Conservation (phyloP, 2,329 filamentous ascomycete genomes). For the Colletotrichum cordylinicola region DNA sequence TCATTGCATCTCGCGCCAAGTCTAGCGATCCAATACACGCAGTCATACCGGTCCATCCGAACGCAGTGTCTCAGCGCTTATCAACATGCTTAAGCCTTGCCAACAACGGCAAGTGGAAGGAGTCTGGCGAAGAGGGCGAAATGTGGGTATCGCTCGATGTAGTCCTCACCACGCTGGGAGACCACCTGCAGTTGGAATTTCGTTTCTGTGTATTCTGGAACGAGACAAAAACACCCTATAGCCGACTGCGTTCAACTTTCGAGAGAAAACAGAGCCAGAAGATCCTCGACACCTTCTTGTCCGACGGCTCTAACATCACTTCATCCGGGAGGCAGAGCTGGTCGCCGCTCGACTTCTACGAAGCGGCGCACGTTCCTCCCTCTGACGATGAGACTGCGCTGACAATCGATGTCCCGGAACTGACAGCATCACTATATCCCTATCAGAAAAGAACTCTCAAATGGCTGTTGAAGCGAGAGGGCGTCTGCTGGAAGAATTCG, state of each 20-base stretch:
- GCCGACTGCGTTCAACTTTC: slow-evolving; percentile 29
- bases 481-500: slow-evolving; percentile 51
- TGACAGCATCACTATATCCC: slow-evolving; percentile 65
- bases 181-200: slow-evolving; percentile 34
- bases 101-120: slow-evolving; percentile 14
- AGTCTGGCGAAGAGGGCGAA: slow-evolving; percentile 1
- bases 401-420: slow-evolving; percentile 46
- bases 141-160: slow-evolving; percentile 41
- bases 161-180: slow-evolving; percentile 30
- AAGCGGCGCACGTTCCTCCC: slow-evolving; percentile 67
- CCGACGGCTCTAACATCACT: slow-evolving; percentile 29
- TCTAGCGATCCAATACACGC: neutral
- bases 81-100: slow-evolving; percentile 18
- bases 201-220: slow-evolving; percentile 49
- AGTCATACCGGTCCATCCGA: neutral
- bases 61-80: neutral
- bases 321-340: slow-evolving; percentile 29
- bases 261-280: slow-evolving; percentile 38
- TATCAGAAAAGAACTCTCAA: slow-evolving; percentile 75
- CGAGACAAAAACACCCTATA: slow-evolving; percentile 36
- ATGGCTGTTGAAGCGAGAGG: slow-evolving; percentile 74
- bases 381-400: slow-evolving; percentile 42
- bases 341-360: slow-evolving; percentile 69
- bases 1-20: neutral
- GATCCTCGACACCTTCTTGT: slow-evolving; percentile 43